phyloP scores from a whole-genome alignment of 768 basidiomycete species.

The Baorangia bicolor region DNA sequence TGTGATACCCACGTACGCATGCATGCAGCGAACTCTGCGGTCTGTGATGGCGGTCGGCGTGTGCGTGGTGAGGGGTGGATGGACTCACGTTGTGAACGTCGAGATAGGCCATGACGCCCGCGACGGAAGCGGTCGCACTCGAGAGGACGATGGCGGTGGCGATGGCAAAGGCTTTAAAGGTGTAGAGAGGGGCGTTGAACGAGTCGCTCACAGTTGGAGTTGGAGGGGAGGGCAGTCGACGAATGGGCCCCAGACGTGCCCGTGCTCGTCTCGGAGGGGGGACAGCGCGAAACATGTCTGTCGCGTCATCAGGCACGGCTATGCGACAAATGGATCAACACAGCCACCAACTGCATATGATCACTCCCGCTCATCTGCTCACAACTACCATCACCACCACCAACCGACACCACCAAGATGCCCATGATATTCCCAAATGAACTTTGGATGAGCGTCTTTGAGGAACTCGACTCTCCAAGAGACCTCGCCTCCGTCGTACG shows the following conservation, averaged over 20 bases:
- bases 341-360: slow-evolving; percentile 2
- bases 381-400: slow-evolving; percentile 17
- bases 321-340: no score
- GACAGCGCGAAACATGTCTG: no score
- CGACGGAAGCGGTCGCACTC: slow-evolving; percentile 44
- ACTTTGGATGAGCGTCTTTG: slow-evolving; percentile 40
- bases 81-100: slow-evolving; percentile 52
- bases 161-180: slow-evolving; percentile 62
- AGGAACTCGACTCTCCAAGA: slow-evolving; percentile 28
- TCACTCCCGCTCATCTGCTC: no score
- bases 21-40: slow-evolving; percentile 54
- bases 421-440: slow-evolving; percentile 40
- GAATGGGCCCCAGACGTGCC: no score
- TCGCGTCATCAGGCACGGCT: no score
- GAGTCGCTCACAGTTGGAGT: slow-evolving; percentile 26
- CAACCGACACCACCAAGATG: no score
- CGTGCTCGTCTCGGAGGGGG: no score
- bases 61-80: no score
- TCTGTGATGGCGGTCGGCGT: slow-evolving; percentile 34
- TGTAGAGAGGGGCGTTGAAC: slow-evolving; percentile 53
- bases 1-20: slow-evolving; percentile 52
- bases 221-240: no score
- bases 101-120: slow-evolving; percentile 49
- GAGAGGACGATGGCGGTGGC: slow-evolving; percentile 59
- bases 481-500: slow-evolving; percentile 35